phyloP scores from a whole-genome alignment of 306 rosid genomes.

The Cucurbita ficifolia region DNA sequence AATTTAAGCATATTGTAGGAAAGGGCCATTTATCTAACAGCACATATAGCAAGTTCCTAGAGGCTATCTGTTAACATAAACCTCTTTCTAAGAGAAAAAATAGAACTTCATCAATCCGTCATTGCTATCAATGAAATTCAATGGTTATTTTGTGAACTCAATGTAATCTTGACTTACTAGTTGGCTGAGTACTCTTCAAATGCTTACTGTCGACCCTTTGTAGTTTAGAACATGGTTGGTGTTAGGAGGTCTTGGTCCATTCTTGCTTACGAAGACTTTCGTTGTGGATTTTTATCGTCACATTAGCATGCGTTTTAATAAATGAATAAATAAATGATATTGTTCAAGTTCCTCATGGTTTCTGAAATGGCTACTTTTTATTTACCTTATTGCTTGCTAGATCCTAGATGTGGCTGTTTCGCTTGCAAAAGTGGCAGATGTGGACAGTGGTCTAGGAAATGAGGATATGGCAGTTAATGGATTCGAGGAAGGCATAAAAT shows the following conservation, averaged over 20 bases:
- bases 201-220: background rate
- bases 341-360: background rate
- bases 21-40: background rate
- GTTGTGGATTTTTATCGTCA: background rate
- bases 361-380: background rate
- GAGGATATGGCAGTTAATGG: conserved; percentile 57
- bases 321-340: background rate
- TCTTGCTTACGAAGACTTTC: background rate
- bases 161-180: background rate
- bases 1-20: background rate
- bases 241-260: background rate
- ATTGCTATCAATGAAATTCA: background rate
- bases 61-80: no score
- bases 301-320: background rate
- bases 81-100: no score
- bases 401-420: conserved; percentile 74
- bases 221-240: background rate
- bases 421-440: conserved; percentile 90
- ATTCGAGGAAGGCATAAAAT: conserved; percentile 71
- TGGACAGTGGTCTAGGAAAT: conserved; percentile 69
- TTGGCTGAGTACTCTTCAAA: background rate
- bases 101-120: background rate
- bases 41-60: background rate
- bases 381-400: conserved; percentile 20
- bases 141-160: background rate